Evolutionary conservation across 306 rosid genomes (phyloP).

Genomic region (Fagus sylvatica): DNA sequence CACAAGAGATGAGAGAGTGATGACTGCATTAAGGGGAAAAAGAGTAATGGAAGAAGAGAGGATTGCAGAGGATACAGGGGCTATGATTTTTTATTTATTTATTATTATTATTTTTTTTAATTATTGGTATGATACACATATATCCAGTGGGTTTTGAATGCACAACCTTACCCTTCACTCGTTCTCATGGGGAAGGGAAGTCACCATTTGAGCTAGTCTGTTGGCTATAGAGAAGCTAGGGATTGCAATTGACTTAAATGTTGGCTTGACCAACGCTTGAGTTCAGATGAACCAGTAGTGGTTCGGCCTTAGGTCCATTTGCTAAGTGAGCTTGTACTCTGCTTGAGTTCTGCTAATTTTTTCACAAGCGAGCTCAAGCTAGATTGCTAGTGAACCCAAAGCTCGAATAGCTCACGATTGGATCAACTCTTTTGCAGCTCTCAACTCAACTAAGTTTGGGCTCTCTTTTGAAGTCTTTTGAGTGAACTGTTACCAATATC

Average conservation of each 20-base stretch:
- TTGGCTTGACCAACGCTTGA: too few species aligned
- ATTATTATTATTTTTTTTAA: not conserved
- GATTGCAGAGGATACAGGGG: not conserved
- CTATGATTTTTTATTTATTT: not conserved
- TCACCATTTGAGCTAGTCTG: not conserved
- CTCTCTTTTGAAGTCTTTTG: not conserved
- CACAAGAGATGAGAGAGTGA: not conserved
- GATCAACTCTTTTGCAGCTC: not conserved
- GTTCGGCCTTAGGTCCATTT: not conserved
- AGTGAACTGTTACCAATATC: not conserved
- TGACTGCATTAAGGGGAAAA: not conserved
- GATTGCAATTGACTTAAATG: not conserved
- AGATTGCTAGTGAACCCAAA: not conserved
- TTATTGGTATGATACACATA: not conserved
- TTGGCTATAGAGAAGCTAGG: not conserved
- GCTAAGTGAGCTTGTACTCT: not conserved
- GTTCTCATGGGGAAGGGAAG: not conserved
- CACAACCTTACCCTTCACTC: not conserved
- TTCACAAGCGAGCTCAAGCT: not conserved
- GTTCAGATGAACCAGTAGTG: too few species aligned
- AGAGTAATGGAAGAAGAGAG: not conserved
- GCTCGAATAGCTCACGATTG: not conserved
- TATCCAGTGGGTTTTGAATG: not conserved
- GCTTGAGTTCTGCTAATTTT: not conserved
- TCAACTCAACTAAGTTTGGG: not conserved